These are phyloP conservation scores for Globomyces sp. DNA, from an alignment of 371 early-diverging fungal genomes.

Conservation along the genomic window DNA sequence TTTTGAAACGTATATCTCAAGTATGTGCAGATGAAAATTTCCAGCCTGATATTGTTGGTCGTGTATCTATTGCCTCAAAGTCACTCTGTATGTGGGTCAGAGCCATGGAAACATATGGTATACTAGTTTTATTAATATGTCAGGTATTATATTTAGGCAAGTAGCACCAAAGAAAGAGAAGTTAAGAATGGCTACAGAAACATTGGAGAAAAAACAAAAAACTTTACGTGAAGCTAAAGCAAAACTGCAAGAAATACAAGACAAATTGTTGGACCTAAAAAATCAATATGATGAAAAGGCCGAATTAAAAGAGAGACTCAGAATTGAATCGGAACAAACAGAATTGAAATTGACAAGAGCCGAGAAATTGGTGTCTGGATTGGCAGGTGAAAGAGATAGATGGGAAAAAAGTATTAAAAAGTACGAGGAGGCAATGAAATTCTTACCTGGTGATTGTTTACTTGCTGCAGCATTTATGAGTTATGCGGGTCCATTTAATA, in stretches of 20 bases:
- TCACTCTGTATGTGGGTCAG: slow-evolving; percentile 60
- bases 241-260: slow-evolving; percentile 56
- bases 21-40: slow-evolving; percentile 57
- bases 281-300: slow-evolving; percentile 58
- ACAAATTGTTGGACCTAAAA: slow-evolving; percentile 52
- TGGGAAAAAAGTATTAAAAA: slow-evolving; percentile 54
- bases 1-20: slow-evolving; percentile 52
- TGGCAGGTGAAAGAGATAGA: slow-evolving; percentile 52
- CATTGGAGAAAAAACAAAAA: slow-evolving; percentile 56
- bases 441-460: slow-evolving; percentile 53
- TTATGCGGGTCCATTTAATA: slow-evolving; percentile 55
- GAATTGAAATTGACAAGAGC: slow-evolving; percentile 52
- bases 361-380: slow-evolving; percentile 55
- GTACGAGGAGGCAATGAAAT: slow-evolving; percentile 49
- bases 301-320: slow-evolving; percentile 49
- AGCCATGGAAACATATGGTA: slow-evolving; percentile 59
- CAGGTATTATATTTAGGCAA: slow-evolving; percentile 50
- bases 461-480: slow-evolving; percentile 55
- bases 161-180: slow-evolving; percentile 61
- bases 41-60: slow-evolving; percentile 55
- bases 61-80: slow-evolving; percentile 57
- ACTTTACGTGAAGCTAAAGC: slow-evolving; percentile 50
- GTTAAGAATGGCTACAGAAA: slow-evolving; percentile 51
- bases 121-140: slow-evolving; percentile 13
- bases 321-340: slow-evolving; percentile 51